phyloP scores from a whole-genome alignment of 1,139 yeast species.

The Saccharomycopsis crataegensis region DNA sequence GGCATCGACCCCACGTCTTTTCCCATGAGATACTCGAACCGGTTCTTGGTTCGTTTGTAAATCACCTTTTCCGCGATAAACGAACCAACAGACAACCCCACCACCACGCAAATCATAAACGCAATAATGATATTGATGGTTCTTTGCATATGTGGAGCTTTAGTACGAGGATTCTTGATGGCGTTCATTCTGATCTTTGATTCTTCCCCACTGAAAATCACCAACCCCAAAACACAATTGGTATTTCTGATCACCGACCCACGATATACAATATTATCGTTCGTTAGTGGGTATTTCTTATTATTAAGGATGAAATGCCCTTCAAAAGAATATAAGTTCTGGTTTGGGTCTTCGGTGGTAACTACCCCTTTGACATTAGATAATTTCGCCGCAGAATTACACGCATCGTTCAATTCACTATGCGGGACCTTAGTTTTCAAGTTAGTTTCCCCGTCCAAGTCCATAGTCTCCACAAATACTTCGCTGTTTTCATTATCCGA shows the following conservation, averaged over 20 bases:
- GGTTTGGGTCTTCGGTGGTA: constrained; percentile 84
- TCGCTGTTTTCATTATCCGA: constrained; percentile 62
- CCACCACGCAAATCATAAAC: constrained; percentile 81
- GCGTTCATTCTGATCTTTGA: constrained; percentile 95
- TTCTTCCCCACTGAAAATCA: constrained; percentile 91
- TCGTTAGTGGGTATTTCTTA: constrained; percentile 52
- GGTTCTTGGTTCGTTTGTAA: constrained; percentile 35
- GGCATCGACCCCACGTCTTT: constrained; percentile 85
- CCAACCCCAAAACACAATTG: constrained; percentile 62
- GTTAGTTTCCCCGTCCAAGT: constrained; percentile 94
- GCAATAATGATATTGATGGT: constrained; percentile 77
- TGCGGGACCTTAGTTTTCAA: constrained; percentile 70
- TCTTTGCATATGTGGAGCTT: constrained; percentile 85
- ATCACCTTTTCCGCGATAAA: constrained; percentile 68
- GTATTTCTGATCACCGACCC: constrained; percentile 89
- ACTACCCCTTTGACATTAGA: constrained; percentile 44
- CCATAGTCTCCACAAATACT: constrained; percentile 92
- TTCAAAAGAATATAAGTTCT: constrained; percentile 85
- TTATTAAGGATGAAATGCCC: constrained; percentile 42
- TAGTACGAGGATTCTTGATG: constrained; percentile 77
- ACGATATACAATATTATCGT: constrained; percentile 77
- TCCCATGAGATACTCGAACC: constrained; percentile 63
- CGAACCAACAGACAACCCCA: constrained; percentile 68
- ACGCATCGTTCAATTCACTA: constrained; percentile 44
- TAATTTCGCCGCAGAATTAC: constrained; percentile 46